Evolutionary conservation across 2,329 filamentous ascomycete genomes (phyloP).

Genomic region (Ophiobolus disseminans): DNA sequence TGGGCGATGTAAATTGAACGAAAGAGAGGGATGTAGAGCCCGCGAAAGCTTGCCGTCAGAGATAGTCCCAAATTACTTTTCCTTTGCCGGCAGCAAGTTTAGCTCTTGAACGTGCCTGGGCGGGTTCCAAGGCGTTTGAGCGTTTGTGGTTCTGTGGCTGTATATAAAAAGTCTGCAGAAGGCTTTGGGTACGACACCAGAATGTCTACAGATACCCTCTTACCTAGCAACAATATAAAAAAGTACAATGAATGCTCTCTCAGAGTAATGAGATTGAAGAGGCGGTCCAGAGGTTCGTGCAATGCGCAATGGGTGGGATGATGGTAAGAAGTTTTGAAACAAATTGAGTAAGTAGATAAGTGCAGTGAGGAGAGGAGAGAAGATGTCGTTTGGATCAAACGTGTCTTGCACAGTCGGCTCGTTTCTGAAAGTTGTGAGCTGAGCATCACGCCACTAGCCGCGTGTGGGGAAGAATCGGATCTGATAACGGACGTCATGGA

Average conservation of each 20-base stretch:
- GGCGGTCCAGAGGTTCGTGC: too few species aligned
- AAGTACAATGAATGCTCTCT: too few species aligned
- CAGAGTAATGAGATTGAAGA: too few species aligned
- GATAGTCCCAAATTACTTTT: not conserved
- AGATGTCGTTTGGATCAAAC: too few species aligned
- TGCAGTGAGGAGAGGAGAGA: too few species aligned
- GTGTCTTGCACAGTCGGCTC: too few species aligned
- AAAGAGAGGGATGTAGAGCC: constrained; percentile 16
- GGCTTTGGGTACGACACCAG: constrained; percentile 3
- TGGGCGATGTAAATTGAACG: constrained; percentile 24
- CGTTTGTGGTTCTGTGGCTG: constrained; percentile 13
- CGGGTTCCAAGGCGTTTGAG: constrained; percentile 14
- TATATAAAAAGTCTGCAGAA: constrained; percentile 9
- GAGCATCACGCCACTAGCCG: constrained; percentile 1
- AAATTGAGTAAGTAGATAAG: too few species aligned
- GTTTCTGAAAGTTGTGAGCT: too few species aligned
- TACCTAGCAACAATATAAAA: constrained; percentile 13
- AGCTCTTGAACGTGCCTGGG: not conserved
- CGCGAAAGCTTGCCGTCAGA: not conserved
- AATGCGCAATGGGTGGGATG: too few species aligned
- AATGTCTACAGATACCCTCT: not conserved
- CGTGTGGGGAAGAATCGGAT: not conserved
- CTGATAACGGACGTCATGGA: too few species aligned
- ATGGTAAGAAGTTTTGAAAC: not conserved
- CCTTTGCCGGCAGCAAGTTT: constrained; percentile 6